Conservation (phyloP, 768 basidiomycete genomes). For the Auricularia cornea region DNA sequence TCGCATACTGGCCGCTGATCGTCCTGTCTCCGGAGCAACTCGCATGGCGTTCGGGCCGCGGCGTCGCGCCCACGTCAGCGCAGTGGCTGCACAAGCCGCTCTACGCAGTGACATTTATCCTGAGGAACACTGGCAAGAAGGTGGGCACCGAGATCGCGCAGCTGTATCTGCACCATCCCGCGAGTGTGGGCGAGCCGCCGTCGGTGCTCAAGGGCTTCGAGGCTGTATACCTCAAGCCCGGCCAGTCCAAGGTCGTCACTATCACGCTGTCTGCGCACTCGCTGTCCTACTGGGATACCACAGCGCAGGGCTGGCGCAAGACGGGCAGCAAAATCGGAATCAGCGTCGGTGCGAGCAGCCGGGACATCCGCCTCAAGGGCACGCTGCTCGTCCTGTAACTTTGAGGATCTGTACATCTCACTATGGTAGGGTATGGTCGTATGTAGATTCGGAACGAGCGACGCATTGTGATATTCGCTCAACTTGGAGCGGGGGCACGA, state of each 20-base stretch:
- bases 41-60: neutral
- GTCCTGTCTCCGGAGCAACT: neutral
- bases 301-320: conserved; percentile 18
- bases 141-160: conserved; percentile 37
- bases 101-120: conserved; percentile 2
- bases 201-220: conserved; percentile 64
- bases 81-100: neutral
- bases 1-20: neutral
- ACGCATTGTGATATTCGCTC: no score
- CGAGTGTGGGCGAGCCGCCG: conserved; percentile 58
- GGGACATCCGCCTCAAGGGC: conserved; percentile 4
- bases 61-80: neutral
- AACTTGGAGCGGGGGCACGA: no score
- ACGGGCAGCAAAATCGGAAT: conserved; percentile 20
- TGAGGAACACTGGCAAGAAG: conserved; percentile 1
- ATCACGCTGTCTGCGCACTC: conserved; percentile 49
- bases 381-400: no score
- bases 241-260: conserved; percentile 37
- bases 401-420: no score
- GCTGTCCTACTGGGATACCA: conserved; percentile 41
- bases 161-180: conserved; percentile 65
- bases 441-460: no score
- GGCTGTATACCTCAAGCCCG: conserved; percentile 42
- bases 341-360: conserved; percentile 14
- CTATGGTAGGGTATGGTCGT: no score